phyloP scores from a whole-genome alignment of 176 grass and related monocot genomes.

The Thalia dealbata region DNA sequence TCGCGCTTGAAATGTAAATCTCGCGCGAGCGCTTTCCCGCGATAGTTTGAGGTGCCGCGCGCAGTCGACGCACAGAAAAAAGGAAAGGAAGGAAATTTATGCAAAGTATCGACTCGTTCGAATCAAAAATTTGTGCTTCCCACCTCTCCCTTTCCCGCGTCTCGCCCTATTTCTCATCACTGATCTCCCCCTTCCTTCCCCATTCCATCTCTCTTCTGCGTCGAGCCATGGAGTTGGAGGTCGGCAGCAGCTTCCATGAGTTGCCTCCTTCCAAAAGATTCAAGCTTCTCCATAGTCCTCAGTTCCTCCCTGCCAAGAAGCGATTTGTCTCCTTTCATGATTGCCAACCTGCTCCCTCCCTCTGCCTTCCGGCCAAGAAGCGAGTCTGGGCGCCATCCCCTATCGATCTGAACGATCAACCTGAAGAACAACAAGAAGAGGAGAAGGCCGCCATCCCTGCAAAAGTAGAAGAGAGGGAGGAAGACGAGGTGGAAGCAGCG shows the following conservation, averaged over 20 bases:
- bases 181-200: background rate
- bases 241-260: constrained; percentile 24
- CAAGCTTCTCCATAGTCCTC: constrained; percentile 28
- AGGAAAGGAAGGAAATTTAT: no score
- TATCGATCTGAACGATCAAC: background rate
- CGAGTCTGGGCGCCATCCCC: constrained; percentile 25
- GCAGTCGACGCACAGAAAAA: background rate
- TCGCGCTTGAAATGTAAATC: background rate
- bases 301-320: constrained; percentile 33
- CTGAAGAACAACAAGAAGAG: background rate
- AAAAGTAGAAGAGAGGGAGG: constrained; percentile 2
- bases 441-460: no score
- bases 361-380: constrained; percentile 71
- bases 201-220: no score
- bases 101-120: no score
- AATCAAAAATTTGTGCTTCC: background rate
- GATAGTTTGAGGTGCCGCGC: background rate
- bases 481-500: background rate
- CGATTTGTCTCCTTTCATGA: background rate
- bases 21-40: background rate
- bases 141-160: background rate
- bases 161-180: no score
- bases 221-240: constrained; percentile 1
- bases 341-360: background rate
- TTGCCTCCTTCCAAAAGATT: constrained; percentile 75